Evolutionary conservation across 1,284 basidiomycete genomes (phyloP).

Genomic region (Cutaneotrichosporon sp.): DNA sequence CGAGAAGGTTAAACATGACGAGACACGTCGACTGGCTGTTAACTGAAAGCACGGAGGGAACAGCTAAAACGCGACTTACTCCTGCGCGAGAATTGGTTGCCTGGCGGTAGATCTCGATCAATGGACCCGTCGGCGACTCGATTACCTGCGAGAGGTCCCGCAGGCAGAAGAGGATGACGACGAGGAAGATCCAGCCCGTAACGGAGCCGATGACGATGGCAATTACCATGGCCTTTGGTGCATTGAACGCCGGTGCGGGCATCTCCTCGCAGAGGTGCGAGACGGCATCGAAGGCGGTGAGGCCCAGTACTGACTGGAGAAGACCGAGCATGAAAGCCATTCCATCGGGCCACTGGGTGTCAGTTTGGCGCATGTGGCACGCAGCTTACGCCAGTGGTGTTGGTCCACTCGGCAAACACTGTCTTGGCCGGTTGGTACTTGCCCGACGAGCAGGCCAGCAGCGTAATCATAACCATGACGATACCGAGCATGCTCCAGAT

Average conservation of each 20-base stretch:
- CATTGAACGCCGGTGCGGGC: conserved; percentile 17
- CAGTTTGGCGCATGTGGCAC: not conserved
- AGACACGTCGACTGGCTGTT: conserved; percentile 36
- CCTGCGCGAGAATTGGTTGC: conserved; percentile 57
- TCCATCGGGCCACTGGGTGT: conserved; percentile 43
- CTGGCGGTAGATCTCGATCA: conserved; percentile 61
- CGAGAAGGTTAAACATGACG: conserved; percentile 44
- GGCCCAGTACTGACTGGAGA: conserved; percentile 45
- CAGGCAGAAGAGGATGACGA: conserved; percentile 62
- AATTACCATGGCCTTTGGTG: conserved; percentile 30
- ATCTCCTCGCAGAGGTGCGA: conserved; percentile 29
- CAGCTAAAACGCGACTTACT: not conserved
- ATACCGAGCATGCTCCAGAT: conserved; percentile 42
- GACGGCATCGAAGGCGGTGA: conserved; percentile 39
- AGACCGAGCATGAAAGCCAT: conserved; percentile 49
- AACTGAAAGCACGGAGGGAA: too few species aligned
- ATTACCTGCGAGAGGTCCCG: conserved; percentile 57
- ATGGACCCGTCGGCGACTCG: conserved; percentile 56
- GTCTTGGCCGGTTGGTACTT: conserved; percentile 42
- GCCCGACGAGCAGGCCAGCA: conserved; percentile 37
- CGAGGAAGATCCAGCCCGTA: conserved; percentile 57
- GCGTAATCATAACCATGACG: conserved; percentile 42
- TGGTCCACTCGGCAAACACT: conserved; percentile 46
- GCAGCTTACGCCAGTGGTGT: conserved; percentile 38
- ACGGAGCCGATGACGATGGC: conserved; percentile 60